Conservation (phyloP, 106 monocot genomes). For the Chionographis japonica region DNA sequence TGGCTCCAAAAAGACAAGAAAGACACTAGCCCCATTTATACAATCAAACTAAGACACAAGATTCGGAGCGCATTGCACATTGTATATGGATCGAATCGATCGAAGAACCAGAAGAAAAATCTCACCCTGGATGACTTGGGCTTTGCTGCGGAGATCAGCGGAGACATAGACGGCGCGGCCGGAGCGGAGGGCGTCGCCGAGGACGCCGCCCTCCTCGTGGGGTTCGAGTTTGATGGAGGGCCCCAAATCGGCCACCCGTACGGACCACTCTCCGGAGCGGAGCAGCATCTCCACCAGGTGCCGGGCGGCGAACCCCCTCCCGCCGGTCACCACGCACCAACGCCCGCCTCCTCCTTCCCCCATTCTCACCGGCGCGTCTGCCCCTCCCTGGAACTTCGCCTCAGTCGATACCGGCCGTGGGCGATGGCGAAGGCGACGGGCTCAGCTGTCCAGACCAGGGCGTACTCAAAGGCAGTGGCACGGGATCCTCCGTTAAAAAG, state of each 20-base stretch:
- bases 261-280: slow-evolving; percentile 51
- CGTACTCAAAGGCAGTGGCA: no score
- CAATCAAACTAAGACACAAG: no score
- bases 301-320: slow-evolving; percentile 87
- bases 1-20: no score
- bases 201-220: slow-evolving; percentile 47
- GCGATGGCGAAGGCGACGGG: no score
- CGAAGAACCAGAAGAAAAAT: not conserved
- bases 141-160: slow-evolving; percentile 69
- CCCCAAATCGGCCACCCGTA: slow-evolving; percentile 76
- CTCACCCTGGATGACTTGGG: slow-evolving; percentile 73
- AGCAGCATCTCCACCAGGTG: slow-evolving; percentile 90
- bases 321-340: slow-evolving; percentile 90
- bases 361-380: not conserved
- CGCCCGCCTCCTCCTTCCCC: slow-evolving; percentile 25
- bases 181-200: slow-evolving; percentile 48
- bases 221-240: slow-evolving; percentile 66
- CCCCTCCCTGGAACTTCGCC: no score
- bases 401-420: no score
- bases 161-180: slow-evolving; percentile 75
- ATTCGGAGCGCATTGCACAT: no score
- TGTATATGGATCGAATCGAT: no score
- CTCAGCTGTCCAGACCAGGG: no score
- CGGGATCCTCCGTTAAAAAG: no score
- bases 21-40: no score